These are phyloP conservation scores for Crinitomyces ghanaensis DNA, from an alignment of 805 yeast species.

Conservation along the genomic window DNA sequence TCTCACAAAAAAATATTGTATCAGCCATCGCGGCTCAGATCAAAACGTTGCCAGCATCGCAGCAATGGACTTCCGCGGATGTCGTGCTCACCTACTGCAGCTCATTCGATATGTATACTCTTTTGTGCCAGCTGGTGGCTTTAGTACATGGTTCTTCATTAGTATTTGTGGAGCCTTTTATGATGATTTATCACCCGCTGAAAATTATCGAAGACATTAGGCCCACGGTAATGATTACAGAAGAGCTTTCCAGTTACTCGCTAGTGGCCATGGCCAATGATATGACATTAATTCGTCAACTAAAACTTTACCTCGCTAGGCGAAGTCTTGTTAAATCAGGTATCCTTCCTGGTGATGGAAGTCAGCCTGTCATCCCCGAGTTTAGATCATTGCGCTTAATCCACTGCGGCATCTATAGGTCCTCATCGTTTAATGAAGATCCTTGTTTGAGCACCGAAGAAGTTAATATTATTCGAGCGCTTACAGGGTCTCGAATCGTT, in stretches of 20 bases:
- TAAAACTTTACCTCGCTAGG: too few relatives aligned
- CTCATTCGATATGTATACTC: constrained; percentile 16
- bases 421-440: constrained; percentile 6
- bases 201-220: constrained; percentile 12
- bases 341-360: too few relatives aligned
- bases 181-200: constrained; percentile 6
- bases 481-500: constrained; percentile 26
- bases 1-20: constrained; percentile 21
- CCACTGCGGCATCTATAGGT: constrained; percentile 17
- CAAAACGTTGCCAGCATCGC: constrained; percentile 22
- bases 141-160: constrained; percentile 19
- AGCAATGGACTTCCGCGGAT: constrained; percentile 22
- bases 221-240: constrained; percentile 24
- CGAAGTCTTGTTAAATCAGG: too few relatives aligned
- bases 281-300: constrained; percentile 10
- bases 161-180: constrained; percentile 15
- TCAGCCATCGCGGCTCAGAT: constrained; percentile 29
- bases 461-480: constrained; percentile 20
- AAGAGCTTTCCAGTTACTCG: constrained; percentile 22
- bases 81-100: constrained; percentile 23
- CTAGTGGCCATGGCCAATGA: constrained; percentile 17
- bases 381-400: constrained; percentile 22
- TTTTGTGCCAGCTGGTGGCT: constrained; percentile 24
- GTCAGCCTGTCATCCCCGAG: constrained; percentile 15
- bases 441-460: constrained; percentile 15